Percentiles rank a stretch among this genome's conserved stretches.
These are phyloP conservation scores for Fragaria iinumae DNA, from an alignment of 306 rosid genomes.

Conservation along the genomic window DNA sequence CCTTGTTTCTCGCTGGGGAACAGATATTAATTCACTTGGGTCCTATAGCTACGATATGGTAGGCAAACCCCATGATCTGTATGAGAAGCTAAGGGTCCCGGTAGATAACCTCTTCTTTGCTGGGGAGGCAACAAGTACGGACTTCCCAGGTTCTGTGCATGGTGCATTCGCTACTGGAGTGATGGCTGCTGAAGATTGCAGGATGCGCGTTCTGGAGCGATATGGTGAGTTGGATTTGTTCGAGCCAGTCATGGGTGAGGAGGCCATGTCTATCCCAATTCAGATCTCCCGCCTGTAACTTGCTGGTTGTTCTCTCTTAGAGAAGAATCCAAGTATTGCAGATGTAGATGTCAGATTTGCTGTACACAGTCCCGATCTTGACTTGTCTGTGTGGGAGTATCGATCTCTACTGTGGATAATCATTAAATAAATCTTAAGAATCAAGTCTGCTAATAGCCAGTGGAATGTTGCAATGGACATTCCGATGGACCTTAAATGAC, in stretches of 20 bases:
- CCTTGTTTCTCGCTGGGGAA: conserved; percentile 95
- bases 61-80: conserved; percentile 86
- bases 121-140: conserved; percentile 86
- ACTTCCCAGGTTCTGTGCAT: conserved; percentile 88
- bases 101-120: conserved; percentile 96
- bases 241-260: conserved; percentile 82
- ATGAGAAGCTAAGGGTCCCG: conserved; percentile 87
- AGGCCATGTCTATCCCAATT: conserved; percentile 62
- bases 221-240: conserved; percentile 85
- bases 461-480: background rate
- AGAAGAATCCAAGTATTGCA: background rate
- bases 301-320: background rate
- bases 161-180: conserved; percentile 88
- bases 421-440: background rate
- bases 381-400: background rate
- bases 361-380: background rate
- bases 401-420: background rate
- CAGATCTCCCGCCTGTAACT: conserved; percentile 80
- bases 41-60: conserved; percentile 89
- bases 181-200: conserved; percentile 98
- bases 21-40: conserved; percentile 77
- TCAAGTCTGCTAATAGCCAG: background rate
- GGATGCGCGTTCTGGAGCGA: conserved; percentile 95
- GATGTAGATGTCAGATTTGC: conserved; percentile 10
- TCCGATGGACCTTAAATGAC: background rate